phyloP scores from a whole-genome alignment of 2,329 filamentous ascomycete species.

The Diaporthe sp. region DNA sequence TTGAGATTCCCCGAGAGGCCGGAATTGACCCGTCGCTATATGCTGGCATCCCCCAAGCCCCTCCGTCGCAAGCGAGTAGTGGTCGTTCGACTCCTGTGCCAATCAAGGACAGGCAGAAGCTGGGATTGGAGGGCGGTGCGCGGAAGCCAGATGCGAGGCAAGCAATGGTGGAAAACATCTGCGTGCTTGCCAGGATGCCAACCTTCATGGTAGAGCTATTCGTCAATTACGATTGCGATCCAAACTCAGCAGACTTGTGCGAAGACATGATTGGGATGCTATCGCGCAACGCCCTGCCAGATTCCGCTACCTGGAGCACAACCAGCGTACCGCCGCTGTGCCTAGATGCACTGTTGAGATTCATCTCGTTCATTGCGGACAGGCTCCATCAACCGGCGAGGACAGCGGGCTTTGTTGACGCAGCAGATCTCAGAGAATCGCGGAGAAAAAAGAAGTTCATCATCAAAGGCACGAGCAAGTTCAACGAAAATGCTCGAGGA shows the following conservation, averaged over 20 bases:
- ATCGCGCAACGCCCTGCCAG: conserved; percentile 93
- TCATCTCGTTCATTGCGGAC: conserved; percentile 91
- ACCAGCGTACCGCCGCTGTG: conserved; percentile 97
- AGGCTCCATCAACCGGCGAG: conserved; percentile 78
- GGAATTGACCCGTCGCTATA: conserved; percentile 93
- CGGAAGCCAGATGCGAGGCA: conserved; percentile 95
- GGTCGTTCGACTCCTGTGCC: conserved; percentile 91
- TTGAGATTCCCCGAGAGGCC: conserved; percentile 90
- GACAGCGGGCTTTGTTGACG: conserved; percentile 74
- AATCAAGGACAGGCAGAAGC: conserved; percentile 89
- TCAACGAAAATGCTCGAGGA: conserved; percentile 93
- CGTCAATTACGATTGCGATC: conserved; percentile 97
- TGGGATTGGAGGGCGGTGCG: conserved; percentile 91
- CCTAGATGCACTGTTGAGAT: conserved; percentile 89
- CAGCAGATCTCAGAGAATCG: conserved; percentile 73
- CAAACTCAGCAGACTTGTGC: conserved; percentile 89
- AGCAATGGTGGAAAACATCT: conserved; percentile 97
- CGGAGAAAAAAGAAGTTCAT: conserved; percentile 87
- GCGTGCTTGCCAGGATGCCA: conserved; percentile 90
- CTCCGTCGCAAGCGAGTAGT: conserved; percentile 77
- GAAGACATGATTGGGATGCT: conserved; percentile 95
- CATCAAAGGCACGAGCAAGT: conserved; percentile 86
- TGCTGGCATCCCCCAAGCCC: conserved; percentile 88
- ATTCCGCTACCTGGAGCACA: conserved; percentile 98
- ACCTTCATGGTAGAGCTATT: conserved; percentile 96